Evolutionary conservation across 1,139 yeast genomes (phyloP).

Genomic region (Zygoascus meyerae): DNA sequence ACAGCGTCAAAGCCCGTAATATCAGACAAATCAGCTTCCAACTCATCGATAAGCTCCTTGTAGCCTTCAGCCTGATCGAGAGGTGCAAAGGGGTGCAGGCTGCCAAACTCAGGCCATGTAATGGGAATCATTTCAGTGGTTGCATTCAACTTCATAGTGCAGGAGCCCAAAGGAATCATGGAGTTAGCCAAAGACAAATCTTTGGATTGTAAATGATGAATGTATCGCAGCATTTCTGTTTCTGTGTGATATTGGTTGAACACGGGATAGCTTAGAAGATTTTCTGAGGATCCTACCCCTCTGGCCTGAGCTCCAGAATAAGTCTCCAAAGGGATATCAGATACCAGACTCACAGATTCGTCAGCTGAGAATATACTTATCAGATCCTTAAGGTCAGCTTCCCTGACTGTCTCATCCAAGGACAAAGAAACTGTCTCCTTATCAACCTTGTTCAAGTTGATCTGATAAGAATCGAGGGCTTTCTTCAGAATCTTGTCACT

Average conservation of each 20-base stretch:
- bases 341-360: constrained; percentile 14
- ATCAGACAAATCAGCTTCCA: constrained; percentile 79
- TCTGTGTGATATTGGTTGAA: constrained; percentile 89
- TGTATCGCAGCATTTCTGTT: constrained; percentile 87
- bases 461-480: constrained; percentile 59
- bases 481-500: constrained; percentile 51
- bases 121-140: constrained; percentile 93
- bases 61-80: constrained; percentile 82
- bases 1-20: constrained; percentile 95
- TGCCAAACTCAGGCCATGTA: constrained; percentile 88
- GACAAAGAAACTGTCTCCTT: constrained; percentile 63
- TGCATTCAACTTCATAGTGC: constrained; percentile 95
- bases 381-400: constrained; percentile 54
- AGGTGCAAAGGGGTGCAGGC: constrained; percentile 92
- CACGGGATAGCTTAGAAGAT: constrained; percentile 64
- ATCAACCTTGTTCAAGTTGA: constrained; percentile 70
- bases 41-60: constrained; percentile 61
- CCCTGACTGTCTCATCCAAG: constrained; percentile 78
- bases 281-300: constrained; percentile 39
- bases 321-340: constrained; percentile 29
- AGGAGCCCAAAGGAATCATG: constrained; percentile 95
- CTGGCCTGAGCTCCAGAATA: constrained; percentile 50
- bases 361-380: constrained; percentile 27
- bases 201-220: constrained; percentile 77
- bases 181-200: constrained; percentile 92